Evolutionary conservation across 768 basidiomycete species (phyloP), one percentile per base, ranked within the genome.

Genomic region (Mrakia hoshinonis): DNA sequence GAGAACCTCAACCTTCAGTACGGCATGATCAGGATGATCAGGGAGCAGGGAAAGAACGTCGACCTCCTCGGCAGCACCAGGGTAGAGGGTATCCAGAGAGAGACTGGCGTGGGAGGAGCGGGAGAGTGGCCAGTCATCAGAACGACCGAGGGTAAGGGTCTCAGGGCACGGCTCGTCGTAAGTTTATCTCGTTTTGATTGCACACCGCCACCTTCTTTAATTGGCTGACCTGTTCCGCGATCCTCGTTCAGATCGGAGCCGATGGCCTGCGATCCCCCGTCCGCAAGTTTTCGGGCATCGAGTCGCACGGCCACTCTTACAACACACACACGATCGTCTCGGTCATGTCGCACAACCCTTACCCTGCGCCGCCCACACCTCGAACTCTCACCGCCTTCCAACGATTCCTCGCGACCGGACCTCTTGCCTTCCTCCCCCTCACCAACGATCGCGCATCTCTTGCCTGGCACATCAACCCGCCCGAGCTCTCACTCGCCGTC

Each of bases 251-350:
- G 90, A 86, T 98, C 43, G 95, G 96, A 22, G 95, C 96, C 5
- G 96, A 98, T 76, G 96, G 96, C 4, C 88, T 87, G 78, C 94
- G 92, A 76, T 97, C 94, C 0, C 93, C 94, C 13, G 96, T 98
- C 29, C 86, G 93, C 58, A 78, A 87, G 31, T 97, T 88, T 77
- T 89, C 93, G 0, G 83, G 86, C 31, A 96, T 97, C 74, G 82
- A 87, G 29, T 88, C 91, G 0, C 94, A 87, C 76, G 95, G 95
- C 3, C 96, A 94, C 89, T 83, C 87, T 0, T 99, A 99, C 79
- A 85, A 89, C 71, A 88, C 89, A 0, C 89, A 90, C 76, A 93
- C 89, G 10, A 84, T 98, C 51, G 96, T 99, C 46, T 91, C 91
- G 4, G 96, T 92, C 0, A 84, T 99, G 75, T 79, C 83, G 55